Evolutionary conservation across 1,284 basidiomycete genomes (phyloP).

Genomic region (Pulchroboletus neoregius): DNA sequence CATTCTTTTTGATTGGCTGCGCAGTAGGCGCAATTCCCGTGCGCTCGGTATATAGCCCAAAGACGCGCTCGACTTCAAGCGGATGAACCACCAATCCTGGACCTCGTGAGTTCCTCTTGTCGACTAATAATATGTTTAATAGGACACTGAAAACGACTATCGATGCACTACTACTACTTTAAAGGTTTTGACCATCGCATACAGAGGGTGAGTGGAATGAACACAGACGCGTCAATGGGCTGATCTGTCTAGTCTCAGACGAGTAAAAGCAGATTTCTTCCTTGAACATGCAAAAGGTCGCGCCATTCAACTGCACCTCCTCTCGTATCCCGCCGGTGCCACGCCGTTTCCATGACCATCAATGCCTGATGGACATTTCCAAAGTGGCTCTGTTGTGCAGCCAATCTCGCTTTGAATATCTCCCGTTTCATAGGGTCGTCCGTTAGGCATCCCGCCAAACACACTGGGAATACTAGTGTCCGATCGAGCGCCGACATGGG

Average conservation of each 20-base stretch:
- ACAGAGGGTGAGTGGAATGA: slow-evolving; percentile 27
- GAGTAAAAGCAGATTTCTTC: slow-evolving; percentile 30
- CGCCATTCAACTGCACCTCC: slow-evolving; percentile 59
- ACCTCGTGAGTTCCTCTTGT: slow-evolving; percentile 6
- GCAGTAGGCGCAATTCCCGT: slow-evolving; percentile 31
- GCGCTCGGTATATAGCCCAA: slow-evolving; percentile 35
- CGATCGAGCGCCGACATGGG: slow-evolving; percentile 59
- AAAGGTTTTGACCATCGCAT: slow-evolving; percentile 8
- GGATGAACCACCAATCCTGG: not conserved
- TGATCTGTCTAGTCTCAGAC: slow-evolving; percentile 23
- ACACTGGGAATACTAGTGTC: slow-evolving; percentile 65
- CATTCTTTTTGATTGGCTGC: slow-evolving; percentile 19
- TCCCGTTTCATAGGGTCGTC: slow-evolving; percentile 59
- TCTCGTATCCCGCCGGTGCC: slow-evolving; percentile 57
- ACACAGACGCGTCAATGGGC: not conserved
- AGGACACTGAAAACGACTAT: slow-evolving; percentile 19
- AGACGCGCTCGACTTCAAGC: not conserved
- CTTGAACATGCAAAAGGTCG: slow-evolving; percentile 41
- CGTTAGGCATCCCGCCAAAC: slow-evolving; percentile 66
- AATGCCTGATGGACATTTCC: slow-evolving; percentile 62
- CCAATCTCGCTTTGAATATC: slow-evolving; percentile 55
- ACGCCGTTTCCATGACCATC: slow-evolving; percentile 60
- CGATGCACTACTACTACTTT: slow-evolving; percentile 18
- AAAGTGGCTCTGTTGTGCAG: slow-evolving; percentile 52
- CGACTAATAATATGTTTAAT: slow-evolving; percentile 9